Conservation (phyloP, 257 asterid species). For the Ligustrum vulgare region DNA sequence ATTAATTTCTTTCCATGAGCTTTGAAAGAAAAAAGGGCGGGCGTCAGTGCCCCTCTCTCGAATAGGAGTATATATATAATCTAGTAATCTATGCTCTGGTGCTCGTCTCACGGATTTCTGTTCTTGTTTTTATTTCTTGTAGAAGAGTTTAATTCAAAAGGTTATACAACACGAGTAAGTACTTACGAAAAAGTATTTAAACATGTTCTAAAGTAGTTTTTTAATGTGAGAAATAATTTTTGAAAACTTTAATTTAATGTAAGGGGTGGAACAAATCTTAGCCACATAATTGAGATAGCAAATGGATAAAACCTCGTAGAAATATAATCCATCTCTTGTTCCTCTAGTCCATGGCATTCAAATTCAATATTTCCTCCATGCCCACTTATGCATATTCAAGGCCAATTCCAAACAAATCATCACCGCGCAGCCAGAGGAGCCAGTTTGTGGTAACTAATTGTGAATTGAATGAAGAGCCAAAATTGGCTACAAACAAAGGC, state of each 20-base stretch:
- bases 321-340: background rate
- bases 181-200: too few relatives aligned
- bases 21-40: too few relatives aligned
- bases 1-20: too few relatives aligned
- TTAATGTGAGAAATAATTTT: too few relatives aligned
- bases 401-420: conserved; percentile 10
- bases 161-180: too few relatives aligned
- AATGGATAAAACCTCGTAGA: background rate
- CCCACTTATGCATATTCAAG: conserved; percentile 29
- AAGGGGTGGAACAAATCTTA: background rate
- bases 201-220: too few relatives aligned
- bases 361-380: conserved; percentile 20
- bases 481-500: conserved; percentile 15
- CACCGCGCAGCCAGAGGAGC: conserved; percentile 8
- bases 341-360: conserved; percentile 33
- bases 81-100: too few relatives aligned
- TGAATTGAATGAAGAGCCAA: conserved; percentile 27
- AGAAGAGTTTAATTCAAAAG: too few relatives aligned
- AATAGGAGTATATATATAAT: too few relatives aligned
- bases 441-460: conserved; percentile 31
- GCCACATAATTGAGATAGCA: background rate
- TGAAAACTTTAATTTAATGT: background rate
- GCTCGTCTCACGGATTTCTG: too few relatives aligned
- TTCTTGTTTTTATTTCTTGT: too few relatives aligned
- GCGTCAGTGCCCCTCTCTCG: too few relatives aligned